Conservation (phyloP, 805 yeast species). For the Suhomyces sp. region DNA sequence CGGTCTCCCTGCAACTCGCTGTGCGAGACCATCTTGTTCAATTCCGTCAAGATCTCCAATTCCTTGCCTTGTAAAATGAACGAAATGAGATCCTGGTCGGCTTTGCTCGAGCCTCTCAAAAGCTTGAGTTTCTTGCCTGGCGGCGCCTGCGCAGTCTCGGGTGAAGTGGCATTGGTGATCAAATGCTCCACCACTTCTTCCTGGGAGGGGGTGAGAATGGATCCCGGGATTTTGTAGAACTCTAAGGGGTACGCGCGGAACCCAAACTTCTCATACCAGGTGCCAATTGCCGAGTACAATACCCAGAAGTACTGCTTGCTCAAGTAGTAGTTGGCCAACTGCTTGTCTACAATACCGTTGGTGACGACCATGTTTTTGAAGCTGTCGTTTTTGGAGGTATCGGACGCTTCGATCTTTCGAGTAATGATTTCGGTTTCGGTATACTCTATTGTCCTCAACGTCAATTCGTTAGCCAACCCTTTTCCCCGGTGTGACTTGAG, state of each 20-base stretch:
- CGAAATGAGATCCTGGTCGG: conserved; percentile 29
- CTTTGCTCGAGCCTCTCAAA: conserved; percentile 18
- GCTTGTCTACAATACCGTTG: conserved; percentile 26
- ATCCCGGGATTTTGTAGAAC: conserved; percentile 29
- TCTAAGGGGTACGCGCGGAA: conserved; percentile 40
- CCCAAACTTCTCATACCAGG: conserved; percentile 63
- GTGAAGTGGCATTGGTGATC: conserved; percentile 6
- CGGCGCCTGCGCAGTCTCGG: not conserved
- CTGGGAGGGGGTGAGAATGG: conserved; percentile 14
- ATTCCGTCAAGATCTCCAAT: conserved; percentile 34
- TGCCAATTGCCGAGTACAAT: conserved; percentile 73
- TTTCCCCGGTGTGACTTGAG: conserved; percentile 21
- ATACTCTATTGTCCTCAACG: conserved; percentile 25
- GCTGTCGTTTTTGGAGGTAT: conserved; percentile 23
- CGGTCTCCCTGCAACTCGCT: conserved; percentile 29
- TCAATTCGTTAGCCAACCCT: conserved; percentile 28
- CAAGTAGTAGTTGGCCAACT: conserved; percentile 32
- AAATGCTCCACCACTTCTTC: conserved; percentile 23
- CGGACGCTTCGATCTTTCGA: conserved; percentile 20
- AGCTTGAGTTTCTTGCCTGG: conserved; percentile 30
- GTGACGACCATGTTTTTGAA: conserved; percentile 31
- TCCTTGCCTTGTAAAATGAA: conserved; percentile 33
- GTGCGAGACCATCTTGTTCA: conserved; percentile 33
- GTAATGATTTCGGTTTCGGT: conserved; percentile 30
- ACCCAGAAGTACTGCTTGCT: conserved; percentile 37